These are phyloP conservation scores for Diospyros kaki DNA, from an alignment of 148 eudicot genomes.

Conservation along the genomic window DNA sequence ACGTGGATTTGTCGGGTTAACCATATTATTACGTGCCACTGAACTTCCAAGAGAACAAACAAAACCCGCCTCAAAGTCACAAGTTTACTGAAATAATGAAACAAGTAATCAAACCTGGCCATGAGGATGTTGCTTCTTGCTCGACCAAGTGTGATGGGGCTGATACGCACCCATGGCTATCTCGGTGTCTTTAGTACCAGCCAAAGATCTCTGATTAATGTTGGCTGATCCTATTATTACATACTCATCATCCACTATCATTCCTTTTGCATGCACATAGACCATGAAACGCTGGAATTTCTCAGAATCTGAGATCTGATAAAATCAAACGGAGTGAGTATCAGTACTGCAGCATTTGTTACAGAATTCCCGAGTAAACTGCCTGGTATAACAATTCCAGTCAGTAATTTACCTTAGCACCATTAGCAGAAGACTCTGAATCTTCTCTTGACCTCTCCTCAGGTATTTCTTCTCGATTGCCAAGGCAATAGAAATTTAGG, in stretches of 20 bases:
- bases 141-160: conserved; percentile 34
- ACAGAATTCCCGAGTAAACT: too few relatives aligned
- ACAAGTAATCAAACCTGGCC: conserved; percentile 20
- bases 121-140: conserved; percentile 20
- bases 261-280: conserved; percentile 51
- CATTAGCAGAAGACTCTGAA: conserved; percentile 33
- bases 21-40: background rate
- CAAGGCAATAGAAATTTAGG: conserved; percentile 89
- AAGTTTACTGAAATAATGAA: background rate
- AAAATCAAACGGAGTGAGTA: background rate
- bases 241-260: conserved; percentile 55
- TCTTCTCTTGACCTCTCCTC: conserved; percentile 29
- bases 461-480: conserved; percentile 73
- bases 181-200: conserved; percentile 47
- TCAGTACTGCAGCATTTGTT: too few relatives aligned
- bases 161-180: conserved; percentile 55
- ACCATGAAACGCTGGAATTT: conserved; percentile 45
- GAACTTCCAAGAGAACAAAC: background rate
- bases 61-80: background rate
- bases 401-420: conserved; percentile 41
- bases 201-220: conserved; percentile 55
- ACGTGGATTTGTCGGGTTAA: conserved; percentile 15
- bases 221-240: conserved; percentile 47
- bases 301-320: conserved; percentile 28
- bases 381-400: too few relatives aligned